phyloP scores from a whole-genome alignment of 2,329 filamentous ascomycete genomes.

The Diaporthe sp. region DNA sequence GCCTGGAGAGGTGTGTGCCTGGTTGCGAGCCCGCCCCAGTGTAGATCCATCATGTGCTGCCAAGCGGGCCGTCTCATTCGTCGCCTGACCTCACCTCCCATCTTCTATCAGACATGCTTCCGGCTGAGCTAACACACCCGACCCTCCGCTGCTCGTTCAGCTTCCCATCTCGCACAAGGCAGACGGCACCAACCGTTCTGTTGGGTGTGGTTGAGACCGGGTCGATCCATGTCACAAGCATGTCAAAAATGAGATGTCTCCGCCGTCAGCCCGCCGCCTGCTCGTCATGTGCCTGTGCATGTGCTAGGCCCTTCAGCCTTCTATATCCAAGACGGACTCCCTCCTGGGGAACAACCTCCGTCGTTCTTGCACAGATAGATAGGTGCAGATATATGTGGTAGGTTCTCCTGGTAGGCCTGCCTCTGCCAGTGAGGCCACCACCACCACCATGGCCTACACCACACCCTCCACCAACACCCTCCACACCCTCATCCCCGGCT shows the following conservation, averaged over 20 bases:
- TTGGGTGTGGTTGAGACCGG: background rate
- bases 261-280: background rate
- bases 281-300: constrained; percentile 1
- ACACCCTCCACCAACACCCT: background rate
- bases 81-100: constrained; percentile 7
- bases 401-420: background rate
- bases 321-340: background rate
- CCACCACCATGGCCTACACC: background rate
- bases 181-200: constrained; percentile 13
- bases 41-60: constrained; percentile 33
- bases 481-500: constrained; percentile 44
- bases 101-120: background rate
- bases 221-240: constrained; percentile 7
- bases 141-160: background rate
- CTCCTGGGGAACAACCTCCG: background rate
- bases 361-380: background rate
- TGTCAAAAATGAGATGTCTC: background rate
- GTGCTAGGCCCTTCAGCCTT: background rate
- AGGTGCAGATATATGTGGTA: background rate
- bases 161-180: constrained; percentile 1
- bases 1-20: background rate
- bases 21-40: background rate
- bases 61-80: constrained; percentile 22
- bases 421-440: constrained; percentile 8
- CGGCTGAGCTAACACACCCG: constrained; percentile 10